These are phyloP conservation scores for Elsinoe necatrix DNA, from an alignment of 2,329 filamentous ascomycete genomes.

Conservation along the genomic window DNA sequence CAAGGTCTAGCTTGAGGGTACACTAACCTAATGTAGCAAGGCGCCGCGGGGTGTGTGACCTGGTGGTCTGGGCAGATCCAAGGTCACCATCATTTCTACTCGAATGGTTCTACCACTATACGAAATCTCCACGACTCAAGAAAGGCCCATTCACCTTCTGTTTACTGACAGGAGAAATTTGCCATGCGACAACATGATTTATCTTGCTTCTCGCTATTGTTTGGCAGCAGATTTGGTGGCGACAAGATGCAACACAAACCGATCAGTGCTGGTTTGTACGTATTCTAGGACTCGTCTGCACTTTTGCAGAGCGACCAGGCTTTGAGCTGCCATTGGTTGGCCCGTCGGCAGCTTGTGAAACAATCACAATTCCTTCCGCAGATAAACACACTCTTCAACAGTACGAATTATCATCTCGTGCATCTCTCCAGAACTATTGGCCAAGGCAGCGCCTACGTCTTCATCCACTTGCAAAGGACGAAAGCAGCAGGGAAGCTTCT, in stretches of 20 bases:
- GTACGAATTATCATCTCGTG: not conserved
- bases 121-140: conserved; percentile 9
- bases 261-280: not conserved
- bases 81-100: not conserved
- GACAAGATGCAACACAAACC: not conserved
- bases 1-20: not conserved
- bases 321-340: conserved; percentile 2
- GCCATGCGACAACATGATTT: not conserved
- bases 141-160: conserved; percentile 3
- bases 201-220: conserved; percentile 2
- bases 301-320: not conserved
- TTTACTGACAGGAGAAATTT: conserved; percentile 4
- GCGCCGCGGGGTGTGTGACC: conserved; percentile 5
- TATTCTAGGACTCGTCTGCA: not conserved
- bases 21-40: not conserved
- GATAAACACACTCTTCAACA: not conserved
- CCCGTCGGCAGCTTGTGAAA: not conserved
- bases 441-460: conserved; percentile 1
- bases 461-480: not conserved
- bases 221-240: not conserved
- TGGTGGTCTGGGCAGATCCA: conserved; percentile 3
- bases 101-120: not conserved
- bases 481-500: not conserved
- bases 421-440: not conserved
- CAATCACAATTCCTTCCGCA: not conserved